Evolutionary conservation across 495 filamentous ascomycete species (phyloP), one percentile per base, ranked within the genome.

Genomic region (Glarea lozoyensis): DNA sequence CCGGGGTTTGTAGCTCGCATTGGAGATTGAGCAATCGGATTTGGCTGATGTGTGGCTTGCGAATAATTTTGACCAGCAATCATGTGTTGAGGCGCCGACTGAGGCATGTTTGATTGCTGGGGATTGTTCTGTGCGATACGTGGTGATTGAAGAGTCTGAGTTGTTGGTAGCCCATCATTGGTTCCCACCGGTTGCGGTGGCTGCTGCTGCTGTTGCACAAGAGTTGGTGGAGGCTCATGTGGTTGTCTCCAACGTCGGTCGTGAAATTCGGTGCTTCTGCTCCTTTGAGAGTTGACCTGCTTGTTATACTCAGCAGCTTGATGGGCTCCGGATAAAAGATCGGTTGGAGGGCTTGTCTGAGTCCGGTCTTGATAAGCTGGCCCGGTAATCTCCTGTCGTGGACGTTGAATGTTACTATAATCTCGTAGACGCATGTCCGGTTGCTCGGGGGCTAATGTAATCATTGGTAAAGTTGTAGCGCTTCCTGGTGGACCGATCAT

Each of bases 251-350:
- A 96, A 35, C 81, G 73, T 45, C 79, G 79, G 40, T 86, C 78
- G 48, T 92, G 67, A 44, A 82, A 89, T 40, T 87, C 79, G 31
- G 66, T 72, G 40, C 92, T 81, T 58, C 80, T 78, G 20, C 69
- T 77, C 42, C 90, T 78, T 53, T 87, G 81, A 43, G 80, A 72
- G 43, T 78, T 81, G 20, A 97, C 66, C 21, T 69, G 66, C 53
- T 89, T 89, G 62, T 94, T 97, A 66, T 79, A 94, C 54, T 97
- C 89, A 23, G 87, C 84, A 3, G 89, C 81, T 30, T 92, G 86
- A 22, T 83, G 74, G 21, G 88, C 88, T 55, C 97, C 88, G 39
- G 84, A 85, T 45, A 93, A 67, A 43, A 97, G 79, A 50, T 96
- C 90, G n/a, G 76, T 63, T 3, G 80, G 69, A n/a, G 83, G 73